A percentile compares a stretch with the other conserved stretches of the same genome.
phyloP scores from a whole-genome alignment of 208 protist genomes.

The Jaenimonas drosophilae region DNA sequence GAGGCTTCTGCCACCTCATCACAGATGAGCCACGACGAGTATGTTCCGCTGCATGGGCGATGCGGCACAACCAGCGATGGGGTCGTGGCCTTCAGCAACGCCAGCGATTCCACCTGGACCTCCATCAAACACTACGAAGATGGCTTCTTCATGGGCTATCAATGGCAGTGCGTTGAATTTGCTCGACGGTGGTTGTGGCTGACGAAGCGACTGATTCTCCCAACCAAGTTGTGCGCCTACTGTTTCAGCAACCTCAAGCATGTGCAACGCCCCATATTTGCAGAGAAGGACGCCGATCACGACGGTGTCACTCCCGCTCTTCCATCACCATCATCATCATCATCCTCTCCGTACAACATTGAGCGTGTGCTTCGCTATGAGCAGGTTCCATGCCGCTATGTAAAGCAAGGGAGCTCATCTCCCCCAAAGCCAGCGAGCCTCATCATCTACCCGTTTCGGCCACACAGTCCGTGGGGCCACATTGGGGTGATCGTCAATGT shows the following conservation, averaged over 20 bases:
- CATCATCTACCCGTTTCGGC: conserved; percentile 67
- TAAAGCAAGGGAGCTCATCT: conserved; percentile 31
- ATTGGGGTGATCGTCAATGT: conserved; percentile 75
- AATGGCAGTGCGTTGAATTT: conserved; percentile 87
- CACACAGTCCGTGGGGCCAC: conserved; percentile 54
- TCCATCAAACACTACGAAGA: conserved; percentile 27
- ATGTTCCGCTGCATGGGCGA: conserved; percentile 21
- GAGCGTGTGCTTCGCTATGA: conserved; percentile 12
- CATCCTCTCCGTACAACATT: conserved; percentile 6
- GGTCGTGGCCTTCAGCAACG: conserved; percentile 70
- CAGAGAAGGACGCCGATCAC: not conserved
- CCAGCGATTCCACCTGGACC: conserved; percentile 28
- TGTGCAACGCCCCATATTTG: conserved; percentile 19
- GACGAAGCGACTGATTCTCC: conserved; percentile 50
- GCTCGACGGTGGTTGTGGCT: conserved; percentile 65
- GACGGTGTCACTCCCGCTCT: not conserved
- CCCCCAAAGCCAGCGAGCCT: conserved; percentile 44
- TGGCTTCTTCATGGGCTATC: conserved; percentile 66
- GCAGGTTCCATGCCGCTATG: conserved; percentile 31
- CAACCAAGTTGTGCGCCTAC: conserved; percentile 32
- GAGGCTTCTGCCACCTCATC: too few species aligned
- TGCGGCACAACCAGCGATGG: conserved; percentile 46
- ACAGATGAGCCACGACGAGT: not conserved
- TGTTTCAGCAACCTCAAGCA: conserved; percentile 16
- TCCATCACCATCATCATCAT: not conserved